Percentiles rank a stretch among this genome's conserved stretches.
phyloP scores from a whole-genome alignment of 1,284 basidiomycete genomes.

The Trametes sp. region DNA sequence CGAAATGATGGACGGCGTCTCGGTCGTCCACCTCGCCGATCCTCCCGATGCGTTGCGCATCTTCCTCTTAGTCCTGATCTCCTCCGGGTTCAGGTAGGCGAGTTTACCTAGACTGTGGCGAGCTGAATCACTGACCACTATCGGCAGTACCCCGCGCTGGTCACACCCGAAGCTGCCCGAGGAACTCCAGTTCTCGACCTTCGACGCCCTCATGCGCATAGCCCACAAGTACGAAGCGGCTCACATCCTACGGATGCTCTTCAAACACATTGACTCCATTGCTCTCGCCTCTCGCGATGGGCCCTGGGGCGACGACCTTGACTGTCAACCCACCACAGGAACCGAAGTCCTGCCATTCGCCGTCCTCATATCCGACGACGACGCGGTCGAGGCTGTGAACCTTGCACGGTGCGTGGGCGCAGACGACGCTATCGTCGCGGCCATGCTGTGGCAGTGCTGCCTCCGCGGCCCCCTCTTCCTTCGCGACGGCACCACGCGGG shows the following conservation, averaged over 20 bases:
- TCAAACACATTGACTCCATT: not conserved
- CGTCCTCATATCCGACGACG: not conserved
- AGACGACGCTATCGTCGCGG: not conserved
- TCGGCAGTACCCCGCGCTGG: not conserved
- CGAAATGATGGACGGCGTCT: conserved; percentile 10
- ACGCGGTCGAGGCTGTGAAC: conserved; percentile 6
- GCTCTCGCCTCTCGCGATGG: not conserved
- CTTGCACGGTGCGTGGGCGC: conserved; percentile 1
- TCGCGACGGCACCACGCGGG: conserved; percentile 1
- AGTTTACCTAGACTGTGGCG: not conserved
- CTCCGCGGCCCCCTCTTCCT: not conserved
- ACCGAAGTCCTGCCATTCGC: not conserved
- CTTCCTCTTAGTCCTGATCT: not conserved
- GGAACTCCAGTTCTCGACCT: not conserved
- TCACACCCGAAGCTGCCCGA: not conserved
- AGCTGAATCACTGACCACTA: not conserved
- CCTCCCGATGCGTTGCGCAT: not conserved
- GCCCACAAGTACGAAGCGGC: conserved; percentile 14
- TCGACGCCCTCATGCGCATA: not conserved
- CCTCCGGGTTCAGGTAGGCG: not conserved
- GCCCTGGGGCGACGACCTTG: not conserved
- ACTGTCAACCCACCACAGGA: not conserved
- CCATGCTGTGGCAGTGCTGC: not conserved
- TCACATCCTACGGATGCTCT: not conserved
- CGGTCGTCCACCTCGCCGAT: conserved; percentile 9